Evolutionary conservation across 2,329 filamentous ascomycete species (phyloP), one percentile per base, ranked within the genome.

Genomic region (Emydomyces testavorans): DNA sequence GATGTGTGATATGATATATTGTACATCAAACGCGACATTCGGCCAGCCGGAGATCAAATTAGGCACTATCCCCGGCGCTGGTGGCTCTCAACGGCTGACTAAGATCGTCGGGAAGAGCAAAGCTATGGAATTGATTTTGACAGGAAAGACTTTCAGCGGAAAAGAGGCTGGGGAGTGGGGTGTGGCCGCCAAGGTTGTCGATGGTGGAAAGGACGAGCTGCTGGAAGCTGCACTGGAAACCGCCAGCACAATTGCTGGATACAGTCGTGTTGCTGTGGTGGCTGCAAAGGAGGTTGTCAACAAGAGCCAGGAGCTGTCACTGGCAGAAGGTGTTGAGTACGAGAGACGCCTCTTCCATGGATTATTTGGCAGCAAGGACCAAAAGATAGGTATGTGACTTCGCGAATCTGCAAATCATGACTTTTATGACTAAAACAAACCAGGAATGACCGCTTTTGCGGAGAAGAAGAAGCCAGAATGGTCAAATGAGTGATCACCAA

Each of bases 251-350:
- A 95, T 98, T 69, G 89, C 92, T 0, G 71, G 83, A 1, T 87
- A 92, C 67, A 89, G 85, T 45, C 79, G 76, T 62, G 82, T 98
- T n/a, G 85, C 90, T 1, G 79, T 94, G 50, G 80, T 87, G 70
- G 92, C 85, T 8, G 83, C 79, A 49, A 98, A 98, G 75, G 92
- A 98, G 74, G 90, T 92, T n/a, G 90, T 98, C 48, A 94, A 96
- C 66, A 96, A 95, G 80, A 94, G 88, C 66, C 89, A 96, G 73
- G 92, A 98, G 59, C 69, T 94, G 57, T 75, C 82, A 2, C 71
- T 98, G 51, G 73, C 84, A 57, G 92, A 96, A 61, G 92, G 92
- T 11, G 84, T 98, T 1, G 92, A 98, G 70, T 96, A 80, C 68
- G 92, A 98, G 76, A 77, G 92, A 62, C 78, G 89, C 46, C 76